A percentile compares a stretch with the other conserved stretches of the same genome.
phyloP scores from a whole-genome alignment of 148 eudicot genomes.

The Cornus kousa region DNA sequence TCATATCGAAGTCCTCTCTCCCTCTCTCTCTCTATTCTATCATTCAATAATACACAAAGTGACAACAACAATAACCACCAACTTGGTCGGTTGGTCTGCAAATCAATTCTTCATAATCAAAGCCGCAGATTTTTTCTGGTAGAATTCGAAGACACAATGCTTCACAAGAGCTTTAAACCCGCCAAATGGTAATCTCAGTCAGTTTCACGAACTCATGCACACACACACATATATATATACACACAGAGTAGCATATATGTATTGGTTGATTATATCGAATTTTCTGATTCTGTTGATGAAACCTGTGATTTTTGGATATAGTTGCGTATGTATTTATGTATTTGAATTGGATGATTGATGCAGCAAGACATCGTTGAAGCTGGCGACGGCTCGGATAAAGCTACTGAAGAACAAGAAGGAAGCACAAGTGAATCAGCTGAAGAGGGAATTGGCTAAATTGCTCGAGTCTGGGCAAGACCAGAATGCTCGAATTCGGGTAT shows the following conservation, averaged over 20 bases:
- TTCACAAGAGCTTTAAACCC: slow-evolving; percentile 75
- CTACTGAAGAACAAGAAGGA: slow-evolving; percentile 90
- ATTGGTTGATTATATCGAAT: background rate
- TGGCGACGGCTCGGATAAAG: slow-evolving; percentile 76
- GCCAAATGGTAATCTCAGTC: slow-evolving; percentile 68
- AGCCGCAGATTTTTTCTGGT: background rate
- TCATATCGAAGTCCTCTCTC: background rate
- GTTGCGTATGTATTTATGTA: background rate
- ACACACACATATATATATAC: background rate
- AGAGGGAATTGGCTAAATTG: slow-evolving; percentile 78
- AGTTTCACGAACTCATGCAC: background rate
- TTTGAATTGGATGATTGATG: slow-evolving; percentile 18
- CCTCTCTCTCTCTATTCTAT: background rate
- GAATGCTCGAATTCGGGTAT: slow-evolving; percentile 84
- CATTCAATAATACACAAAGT: background rate
- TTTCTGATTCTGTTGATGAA: background rate
- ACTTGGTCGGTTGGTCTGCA: background rate
- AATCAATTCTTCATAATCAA: background rate
- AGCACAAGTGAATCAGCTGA: slow-evolving; percentile 64
- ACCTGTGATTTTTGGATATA: background rate
- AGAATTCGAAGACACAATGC: slow-evolving; percentile 30
- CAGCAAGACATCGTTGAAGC: slow-evolving; percentile 89
- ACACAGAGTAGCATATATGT: background rate
- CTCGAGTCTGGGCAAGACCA: slow-evolving; percentile 84
- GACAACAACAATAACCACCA: background rate